Conservation (phyloP, 1,139 yeast species). For the Suhomyces yuchorum region DNA sequence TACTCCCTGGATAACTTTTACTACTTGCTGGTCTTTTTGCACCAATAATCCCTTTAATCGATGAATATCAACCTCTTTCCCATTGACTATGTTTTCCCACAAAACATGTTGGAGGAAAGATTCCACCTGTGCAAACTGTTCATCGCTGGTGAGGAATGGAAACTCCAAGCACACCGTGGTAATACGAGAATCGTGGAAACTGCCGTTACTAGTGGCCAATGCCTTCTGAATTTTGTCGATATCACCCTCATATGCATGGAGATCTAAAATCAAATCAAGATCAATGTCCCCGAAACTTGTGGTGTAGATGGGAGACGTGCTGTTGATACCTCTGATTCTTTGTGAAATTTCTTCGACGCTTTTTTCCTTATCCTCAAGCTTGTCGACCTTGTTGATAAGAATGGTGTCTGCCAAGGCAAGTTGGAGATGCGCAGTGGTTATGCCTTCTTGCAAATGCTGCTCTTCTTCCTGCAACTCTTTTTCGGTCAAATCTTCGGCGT, state of each 20-base stretch:
- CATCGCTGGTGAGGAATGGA: conserved; percentile 37
- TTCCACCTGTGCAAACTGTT: conserved; percentile 51
- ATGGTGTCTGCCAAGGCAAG: conserved; percentile 87
- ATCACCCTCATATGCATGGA: conserved; percentile 74
- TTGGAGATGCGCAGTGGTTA: conserved; percentile 87
- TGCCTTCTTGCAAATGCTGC: conserved; percentile 41
- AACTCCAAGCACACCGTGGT: conserved; percentile 62
- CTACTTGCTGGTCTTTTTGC: conserved; percentile 20
- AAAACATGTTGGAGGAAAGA: conserved; percentile 61
- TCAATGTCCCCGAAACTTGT: conserved; percentile 76
- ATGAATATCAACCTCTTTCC: conserved; percentile 63
- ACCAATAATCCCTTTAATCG: conserved; percentile 78
- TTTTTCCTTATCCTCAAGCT: conserved; percentile 25
- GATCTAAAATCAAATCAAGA: conserved; percentile 60
- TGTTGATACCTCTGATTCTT: conserved; percentile 61
- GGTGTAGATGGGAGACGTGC: conserved; percentile 64
- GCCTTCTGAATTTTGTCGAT: conserved; percentile 30
- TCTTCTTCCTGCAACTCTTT: conserved; percentile 41
- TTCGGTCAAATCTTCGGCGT: conserved; percentile 27
- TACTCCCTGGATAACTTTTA: conserved; percentile 84
- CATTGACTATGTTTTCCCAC: conserved; percentile 61
- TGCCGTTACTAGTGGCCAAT: conserved; percentile 19
- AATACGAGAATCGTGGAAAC: conserved; percentile 56
- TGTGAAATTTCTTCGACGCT: conserved; percentile 25
- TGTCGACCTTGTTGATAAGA: conserved; percentile 76